Evolutionary conservation across 2,329 filamentous ascomycete species (phyloP).

Genomic region (Aspergillus pseudoterreus): DNA sequence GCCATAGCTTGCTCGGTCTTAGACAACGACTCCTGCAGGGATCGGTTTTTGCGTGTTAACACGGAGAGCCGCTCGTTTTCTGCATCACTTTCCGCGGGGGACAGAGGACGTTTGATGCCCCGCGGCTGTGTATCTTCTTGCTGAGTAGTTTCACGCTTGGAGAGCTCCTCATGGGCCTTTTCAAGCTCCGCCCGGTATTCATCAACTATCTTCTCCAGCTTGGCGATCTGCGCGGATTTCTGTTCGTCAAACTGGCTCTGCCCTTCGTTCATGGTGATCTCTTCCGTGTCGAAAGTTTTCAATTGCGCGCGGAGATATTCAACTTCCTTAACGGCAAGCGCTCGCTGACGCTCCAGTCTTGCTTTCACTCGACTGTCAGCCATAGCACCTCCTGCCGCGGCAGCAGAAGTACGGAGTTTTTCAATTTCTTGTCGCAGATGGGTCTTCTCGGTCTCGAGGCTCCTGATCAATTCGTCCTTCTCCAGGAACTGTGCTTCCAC

Average conservation of each 20-base stretch:
- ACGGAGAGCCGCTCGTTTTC: slow-evolving; percentile 73
- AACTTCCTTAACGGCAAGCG: slow-evolving; percentile 83
- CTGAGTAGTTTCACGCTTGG: slow-evolving; percentile 54
- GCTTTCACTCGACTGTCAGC: slow-evolving; percentile 65
- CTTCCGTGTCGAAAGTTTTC: slow-evolving; percentile 82
- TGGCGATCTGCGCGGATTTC: slow-evolving; percentile 69
- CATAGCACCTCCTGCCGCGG: slow-evolving; percentile 37
- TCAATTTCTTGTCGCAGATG: slow-evolving; percentile 67
- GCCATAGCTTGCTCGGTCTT: slow-evolving; percentile 66
- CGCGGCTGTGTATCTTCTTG: slow-evolving; percentile 40
- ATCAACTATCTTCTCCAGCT: slow-evolving; percentile 82
- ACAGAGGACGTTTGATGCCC: slow-evolving; percentile 62
- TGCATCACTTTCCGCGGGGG: slow-evolving; percentile 52
- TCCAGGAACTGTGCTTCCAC: slow-evolving; percentile 74
- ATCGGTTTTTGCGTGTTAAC: slow-evolving; percentile 80
- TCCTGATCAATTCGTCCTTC: slow-evolving; percentile 70
- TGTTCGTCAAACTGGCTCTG: slow-evolving; percentile 69
- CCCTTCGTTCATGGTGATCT: slow-evolving; percentile 72
- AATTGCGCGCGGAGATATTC: slow-evolving; percentile 91
- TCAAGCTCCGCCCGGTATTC: slow-evolving; percentile 80
- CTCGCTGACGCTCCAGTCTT: slow-evolving; percentile 80
- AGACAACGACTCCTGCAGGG: slow-evolving; percentile 73
- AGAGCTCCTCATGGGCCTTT: slow-evolving; percentile 69
- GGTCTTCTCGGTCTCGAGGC: slow-evolving; percentile 66
- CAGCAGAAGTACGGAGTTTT: slow-evolving; percentile 55